Conservation (phyloP, 305 asterid genomes). For the Lippia alba region DNA sequence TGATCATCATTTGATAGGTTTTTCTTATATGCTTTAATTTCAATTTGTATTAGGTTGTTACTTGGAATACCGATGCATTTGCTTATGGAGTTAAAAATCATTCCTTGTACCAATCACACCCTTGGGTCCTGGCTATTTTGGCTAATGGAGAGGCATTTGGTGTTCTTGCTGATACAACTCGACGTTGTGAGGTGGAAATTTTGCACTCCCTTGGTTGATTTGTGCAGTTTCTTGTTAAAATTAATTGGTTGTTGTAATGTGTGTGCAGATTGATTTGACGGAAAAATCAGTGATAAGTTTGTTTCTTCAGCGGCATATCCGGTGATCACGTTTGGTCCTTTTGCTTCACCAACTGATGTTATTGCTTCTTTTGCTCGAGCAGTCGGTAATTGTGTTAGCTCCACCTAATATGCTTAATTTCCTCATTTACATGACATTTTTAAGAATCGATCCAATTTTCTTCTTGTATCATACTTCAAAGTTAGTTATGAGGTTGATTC, state of each 20-base stretch:
- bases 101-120: slow-evolving; percentile 97
- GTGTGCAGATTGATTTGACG: slow-evolving; percentile 80
- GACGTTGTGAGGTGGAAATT: slow-evolving; percentile 79
- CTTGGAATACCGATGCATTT: slow-evolving; percentile 97
- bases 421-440: background rate
- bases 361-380: slow-evolving; percentile 75
- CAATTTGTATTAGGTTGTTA: slow-evolving; percentile 57
- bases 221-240: slow-evolving; percentile 9
- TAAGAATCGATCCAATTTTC: no score
- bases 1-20: background rate
- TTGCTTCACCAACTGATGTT: slow-evolving; percentile 89
- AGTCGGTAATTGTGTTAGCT: slow-evolving; percentile 62
- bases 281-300: slow-evolving; percentile 67
- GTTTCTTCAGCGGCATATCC: slow-evolving; percentile 71
- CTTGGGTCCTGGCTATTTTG: slow-evolving; percentile 91
- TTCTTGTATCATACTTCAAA: no score
- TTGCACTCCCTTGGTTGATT: slow-evolving; percentile 25
- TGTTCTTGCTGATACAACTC: slow-evolving; percentile 92
- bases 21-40: background rate
- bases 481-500: no score
- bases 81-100: slow-evolving; percentile 93
- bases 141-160: slow-evolving; percentile 90
- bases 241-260: slow-evolving; percentile 19
- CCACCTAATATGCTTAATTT: background rate
- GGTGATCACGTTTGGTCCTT: slow-evolving; percentile 87